Conservation (phyloP, 495 filamentous ascomycete genomes). For the Penicillium cataractarum region DNA sequence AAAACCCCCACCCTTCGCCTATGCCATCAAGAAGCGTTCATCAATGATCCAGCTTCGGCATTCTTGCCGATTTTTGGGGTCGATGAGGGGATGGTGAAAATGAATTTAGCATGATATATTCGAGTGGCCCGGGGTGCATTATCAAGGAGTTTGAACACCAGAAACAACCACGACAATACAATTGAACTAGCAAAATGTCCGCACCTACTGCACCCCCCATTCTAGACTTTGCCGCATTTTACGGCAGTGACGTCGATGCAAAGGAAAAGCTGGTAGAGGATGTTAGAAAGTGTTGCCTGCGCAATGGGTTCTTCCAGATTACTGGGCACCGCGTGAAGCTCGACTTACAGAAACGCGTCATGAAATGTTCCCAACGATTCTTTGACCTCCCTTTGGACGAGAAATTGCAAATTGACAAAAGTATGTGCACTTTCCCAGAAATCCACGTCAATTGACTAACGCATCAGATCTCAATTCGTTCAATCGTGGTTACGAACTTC, state of each 20-base stretch:
- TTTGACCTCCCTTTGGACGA: slow-evolving; percentile 56
- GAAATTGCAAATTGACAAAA: slow-evolving; percentile 52
- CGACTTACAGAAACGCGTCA: slow-evolving; percentile 35
- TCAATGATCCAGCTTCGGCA: slow-evolving; percentile 20
- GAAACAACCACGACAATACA: background rate
- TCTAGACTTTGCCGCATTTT: slow-evolving; percentile 42
- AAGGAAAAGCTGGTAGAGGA: slow-evolving; percentile 36
- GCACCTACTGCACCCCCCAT: slow-evolving; percentile 33
- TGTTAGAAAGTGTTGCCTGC: slow-evolving; percentile 37
- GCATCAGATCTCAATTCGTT: too few relatives aligned
- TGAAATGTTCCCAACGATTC: slow-evolving; percentile 47
- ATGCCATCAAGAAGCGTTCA: background rate
- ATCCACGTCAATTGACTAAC: too few relatives aligned
- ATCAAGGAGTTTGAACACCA: background rate
- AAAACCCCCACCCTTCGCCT: slow-evolving; percentile 19
- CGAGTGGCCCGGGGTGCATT: background rate
- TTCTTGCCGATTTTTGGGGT: slow-evolving; percentile 21
- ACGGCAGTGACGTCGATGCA: slow-evolving; percentile 31
- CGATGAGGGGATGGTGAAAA: background rate
- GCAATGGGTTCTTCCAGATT: slow-evolving; percentile 57
- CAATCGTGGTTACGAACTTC: too few relatives aligned
- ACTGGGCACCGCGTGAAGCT: slow-evolving; percentile 48
- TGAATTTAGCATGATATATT: slow-evolving; percentile 6
- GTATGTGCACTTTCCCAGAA: slow-evolving; percentile 16
- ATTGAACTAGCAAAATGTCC: slow-evolving; percentile 22